Evolutionary conservation across 495 filamentous ascomycete genomes (phyloP).

Genomic region (Chlorociboria aeruginascens): DNA sequence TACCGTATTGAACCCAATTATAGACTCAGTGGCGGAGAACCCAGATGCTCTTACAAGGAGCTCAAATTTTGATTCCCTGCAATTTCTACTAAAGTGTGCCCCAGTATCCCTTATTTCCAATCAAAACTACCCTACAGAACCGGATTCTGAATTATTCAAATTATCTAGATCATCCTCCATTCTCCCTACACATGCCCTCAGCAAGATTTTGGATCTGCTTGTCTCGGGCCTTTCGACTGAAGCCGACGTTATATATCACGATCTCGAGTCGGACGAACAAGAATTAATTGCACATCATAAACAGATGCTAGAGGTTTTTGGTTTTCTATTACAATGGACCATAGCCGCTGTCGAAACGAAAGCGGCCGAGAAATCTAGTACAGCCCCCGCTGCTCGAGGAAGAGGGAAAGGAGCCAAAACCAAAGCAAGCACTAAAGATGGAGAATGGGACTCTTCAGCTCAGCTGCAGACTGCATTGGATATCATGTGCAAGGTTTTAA

Average conservation of each 20-base stretch:
- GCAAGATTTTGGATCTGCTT: conserved; percentile 87
- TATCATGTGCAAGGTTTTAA: conserved; percentile 90
- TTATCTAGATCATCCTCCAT: conserved; percentile 67
- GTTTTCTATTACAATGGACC: conserved; percentile 89
- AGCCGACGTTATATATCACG: conserved; percentile 72
- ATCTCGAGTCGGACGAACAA: conserved; percentile 84
- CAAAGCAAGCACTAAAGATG: conserved; percentile 56
- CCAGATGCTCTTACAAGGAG: conserved; percentile 74
- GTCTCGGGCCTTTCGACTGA: conserved; percentile 90
- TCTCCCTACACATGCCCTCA: conserved; percentile 67
- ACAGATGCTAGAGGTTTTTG: conserved; percentile 84
- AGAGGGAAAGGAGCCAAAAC: conserved; percentile 66
- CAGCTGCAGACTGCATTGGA: conserved; percentile 84
- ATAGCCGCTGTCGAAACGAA: conserved; percentile 87
- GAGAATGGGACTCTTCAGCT: conserved; percentile 73
- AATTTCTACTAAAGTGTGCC: conserved; percentile 93
- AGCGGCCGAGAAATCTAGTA: conserved; percentile 75
- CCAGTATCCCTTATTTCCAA: conserved; percentile 42
- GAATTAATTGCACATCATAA: conserved; percentile 79
- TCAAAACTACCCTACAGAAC: conserved; percentile 22
- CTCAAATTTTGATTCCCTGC: conserved; percentile 78
- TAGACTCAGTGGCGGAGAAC: conserved; percentile 84
- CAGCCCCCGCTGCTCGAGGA: conserved; percentile 55
- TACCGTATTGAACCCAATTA: conserved; percentile 76
- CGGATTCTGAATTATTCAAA: conserved; percentile 43